phyloP scores from a whole-genome alignment of 495 filamentous ascomycete genomes.

The Penicillium robsamsonii region DNA sequence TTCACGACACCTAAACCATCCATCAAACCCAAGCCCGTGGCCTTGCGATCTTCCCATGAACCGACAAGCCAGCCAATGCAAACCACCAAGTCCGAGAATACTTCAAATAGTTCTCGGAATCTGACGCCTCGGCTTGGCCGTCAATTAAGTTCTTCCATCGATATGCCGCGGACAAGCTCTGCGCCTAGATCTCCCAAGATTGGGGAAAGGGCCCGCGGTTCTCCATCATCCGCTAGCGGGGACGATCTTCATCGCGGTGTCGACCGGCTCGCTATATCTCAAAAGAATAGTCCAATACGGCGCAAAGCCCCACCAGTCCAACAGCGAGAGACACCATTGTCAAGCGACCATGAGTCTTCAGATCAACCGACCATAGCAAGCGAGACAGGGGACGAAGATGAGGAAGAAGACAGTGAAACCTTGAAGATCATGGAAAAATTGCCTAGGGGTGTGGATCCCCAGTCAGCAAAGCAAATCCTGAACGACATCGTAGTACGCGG shows the following conservation, averaged over 20 bases:
- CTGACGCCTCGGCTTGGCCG: slow-evolving; percentile 24
- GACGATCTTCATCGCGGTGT: slow-evolving; percentile 32
- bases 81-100: slow-evolving; percentile 20
- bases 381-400: slow-evolving; percentile 38
- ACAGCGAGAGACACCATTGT: slow-evolving; percentile 42
- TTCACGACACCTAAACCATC: slow-evolving; percentile 33
- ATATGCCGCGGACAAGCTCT: slow-evolving; percentile 27
- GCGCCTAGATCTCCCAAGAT: slow-evolving; percentile 22
- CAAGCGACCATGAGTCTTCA: slow-evolving; percentile 44
- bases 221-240: slow-evolving; percentile 29
- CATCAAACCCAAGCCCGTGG: slow-evolving; percentile 39
- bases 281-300: slow-evolving; percentile 25
- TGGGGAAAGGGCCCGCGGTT: slow-evolving; percentile 17
- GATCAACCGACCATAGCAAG: slow-evolving; percentile 27
- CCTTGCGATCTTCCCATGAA: slow-evolving; percentile 32
- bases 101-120: slow-evolving; percentile 18
- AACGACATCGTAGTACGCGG: slow-evolving; percentile 96
- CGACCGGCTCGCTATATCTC: slow-evolving; percentile 29
- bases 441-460: slow-evolving; percentile 74
- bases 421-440: slow-evolving; percentile 70
- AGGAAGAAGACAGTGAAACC: slow-evolving; percentile 43
- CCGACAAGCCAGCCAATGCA: slow-evolving; percentile 20
- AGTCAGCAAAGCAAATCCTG: slow-evolving; percentile 84
- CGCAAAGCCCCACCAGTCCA: slow-evolving; percentile 26
- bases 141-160: slow-evolving; percentile 15